A percentile compares a stretch with the other conserved stretches of the same genome.
These are phyloP conservation scores for Rosa multiflora DNA, from an alignment of 306 rosid genomes.

Conservation along the genomic window DNA sequence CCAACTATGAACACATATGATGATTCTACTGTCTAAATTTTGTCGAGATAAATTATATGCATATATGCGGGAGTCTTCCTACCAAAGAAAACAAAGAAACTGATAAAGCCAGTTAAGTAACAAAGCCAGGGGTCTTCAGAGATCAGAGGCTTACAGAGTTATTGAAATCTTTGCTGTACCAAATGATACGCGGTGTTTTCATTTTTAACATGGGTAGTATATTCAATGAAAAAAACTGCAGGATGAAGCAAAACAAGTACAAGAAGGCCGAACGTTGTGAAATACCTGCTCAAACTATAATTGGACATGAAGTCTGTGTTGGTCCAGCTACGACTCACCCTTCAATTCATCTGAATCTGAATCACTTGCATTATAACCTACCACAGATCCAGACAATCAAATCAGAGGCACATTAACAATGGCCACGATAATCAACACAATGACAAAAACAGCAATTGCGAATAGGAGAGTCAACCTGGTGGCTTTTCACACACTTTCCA, in stretches of 20 bases:
- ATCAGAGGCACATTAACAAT: conserved; percentile 3
- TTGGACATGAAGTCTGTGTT: conserved; percentile 11
- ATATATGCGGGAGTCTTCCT: not conserved
- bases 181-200: not conserved
- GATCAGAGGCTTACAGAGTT: not conserved
- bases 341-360: conserved; percentile 85
- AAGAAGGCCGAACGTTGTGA: conserved; percentile 22
- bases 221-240: not conserved
- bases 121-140: not conserved
- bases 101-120: not conserved
- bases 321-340: conserved; percentile 48
- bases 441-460: not conserved
- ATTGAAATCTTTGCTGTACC: not conserved
- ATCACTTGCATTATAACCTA: conserved; percentile 92
- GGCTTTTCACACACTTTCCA: conserved; percentile 90
- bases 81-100: not conserved
- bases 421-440: not conserved
- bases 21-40: not conserved
- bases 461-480: conserved; percentile 60
- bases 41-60: not conserved
- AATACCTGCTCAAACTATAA: conserved; percentile 39
- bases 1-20: not conserved
- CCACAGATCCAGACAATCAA: conserved; percentile 19
- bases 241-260: conserved; percentile 2
- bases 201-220: not conserved